Conservation (phyloP, 192 early-diverging fungal species). For the Gonapodya sp. region DNA sequence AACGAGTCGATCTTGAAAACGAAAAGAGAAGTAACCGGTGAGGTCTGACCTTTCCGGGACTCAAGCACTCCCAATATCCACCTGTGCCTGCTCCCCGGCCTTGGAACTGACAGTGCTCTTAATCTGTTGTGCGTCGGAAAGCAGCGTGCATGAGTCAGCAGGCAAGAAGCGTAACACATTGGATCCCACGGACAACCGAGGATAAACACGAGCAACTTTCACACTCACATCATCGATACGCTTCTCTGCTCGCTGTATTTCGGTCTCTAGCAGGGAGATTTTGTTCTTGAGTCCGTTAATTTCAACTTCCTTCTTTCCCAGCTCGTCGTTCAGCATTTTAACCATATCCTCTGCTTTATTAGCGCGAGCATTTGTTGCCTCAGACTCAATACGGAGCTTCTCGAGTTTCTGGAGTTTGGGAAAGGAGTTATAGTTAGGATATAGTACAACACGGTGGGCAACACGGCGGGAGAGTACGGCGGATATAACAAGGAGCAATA, state of each 20-base stretch:
- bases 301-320: conserved; percentile 63
- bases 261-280: conserved; percentile 32
- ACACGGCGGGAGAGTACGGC: no score
- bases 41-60: background rate
- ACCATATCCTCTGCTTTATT: conserved; percentile 48
- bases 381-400: conserved; percentile 54
- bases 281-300: conserved; percentile 57
- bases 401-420: conserved; percentile 20
- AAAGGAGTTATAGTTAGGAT: background rate
- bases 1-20: conserved; percentile 9
- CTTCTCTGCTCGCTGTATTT: conserved; percentile 44
- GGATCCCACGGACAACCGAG: no score
- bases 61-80: no score
- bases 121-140: background rate
- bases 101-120: conserved; percentile 9
- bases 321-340: conserved; percentile 51
- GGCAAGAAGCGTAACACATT: no score
- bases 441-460: no score
- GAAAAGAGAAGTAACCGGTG: background rate
- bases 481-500: no score
- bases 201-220: background rate
- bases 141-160: no score
- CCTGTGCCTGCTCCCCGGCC: background rate
- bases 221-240: conserved; percentile 39
- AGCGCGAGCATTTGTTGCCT: conserved; percentile 46